Evolutionary conservation across 805 yeast genomes (phyloP), one percentile per base, ranked within the genome.

Genomic region (Yamadazyma philogaea): DNA sequence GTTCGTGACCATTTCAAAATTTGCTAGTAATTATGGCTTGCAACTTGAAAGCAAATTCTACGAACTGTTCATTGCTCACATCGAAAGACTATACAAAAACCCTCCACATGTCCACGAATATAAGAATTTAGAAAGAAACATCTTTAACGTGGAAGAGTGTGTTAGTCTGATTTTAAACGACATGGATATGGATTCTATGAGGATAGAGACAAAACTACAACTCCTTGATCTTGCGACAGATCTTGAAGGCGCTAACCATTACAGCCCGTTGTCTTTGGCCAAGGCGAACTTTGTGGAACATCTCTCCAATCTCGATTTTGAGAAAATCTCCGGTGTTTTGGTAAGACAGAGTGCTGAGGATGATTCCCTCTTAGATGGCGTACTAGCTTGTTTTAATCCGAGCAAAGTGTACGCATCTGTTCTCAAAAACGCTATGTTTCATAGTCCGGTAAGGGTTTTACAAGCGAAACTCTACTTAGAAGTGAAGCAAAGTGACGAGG

Each of bases 81-180:
- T 67, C 10, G 70, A 68, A 33, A 39, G 47, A 6, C 41, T 67
- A 15, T 68, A 55, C 45, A 57, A 58, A 6, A 32, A 45, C 3
- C 55, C 55, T 16, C 72, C 72, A 0, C 41, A 45, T n/a, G 54
- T 57, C 8, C 75, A 70, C 46, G 70, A 68, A 47, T 68, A 59
- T 52, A 45, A 56, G 35, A 53, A 66, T 44, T 37, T 51, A 34
- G 64, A 68, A 19, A 49, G 52, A 39, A 65, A 55, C 45, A 21
- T 49, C n/a, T 38, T 42, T 14, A 31, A 36, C 14, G 43, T 49
- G 7, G 48, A 49, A 17, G 17, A 40, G 7, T 6, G 21, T 17
- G 26, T 28, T 17, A 14, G 18, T 12, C 7, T 6, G 15, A 18
- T 35, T 6, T 14, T 24, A 1, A 27, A 22, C 5, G n/a, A 11